phyloP scores from a whole-genome alignment of 306 rosid genomes.

The Vicia faba region DNA sequence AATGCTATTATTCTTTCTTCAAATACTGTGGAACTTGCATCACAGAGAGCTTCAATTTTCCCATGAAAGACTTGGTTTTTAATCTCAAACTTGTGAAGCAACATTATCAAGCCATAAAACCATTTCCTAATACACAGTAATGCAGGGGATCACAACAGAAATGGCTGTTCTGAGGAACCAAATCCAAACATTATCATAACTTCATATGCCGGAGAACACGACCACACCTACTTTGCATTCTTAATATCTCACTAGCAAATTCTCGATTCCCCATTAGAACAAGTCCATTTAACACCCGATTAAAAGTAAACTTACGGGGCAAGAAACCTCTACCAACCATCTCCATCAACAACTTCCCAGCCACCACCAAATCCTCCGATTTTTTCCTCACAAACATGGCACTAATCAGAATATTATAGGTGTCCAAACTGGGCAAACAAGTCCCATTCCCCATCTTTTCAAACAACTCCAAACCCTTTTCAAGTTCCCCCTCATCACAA shows the following conservation, averaged over 20 bases:
- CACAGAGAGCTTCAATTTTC: background rate
- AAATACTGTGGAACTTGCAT: background rate
- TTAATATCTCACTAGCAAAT: slow-evolving; percentile 75
- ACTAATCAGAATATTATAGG: slow-evolving; percentile 77
- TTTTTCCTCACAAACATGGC: slow-evolving; percentile 90
- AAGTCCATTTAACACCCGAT: slow-evolving; percentile 76
- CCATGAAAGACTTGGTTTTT: background rate
- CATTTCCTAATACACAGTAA: background rate
- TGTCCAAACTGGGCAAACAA: slow-evolving; percentile 84
- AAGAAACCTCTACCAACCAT: slow-evolving; percentile 82
- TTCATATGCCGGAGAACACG: slow-evolving; percentile 64
- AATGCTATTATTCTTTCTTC: background rate
- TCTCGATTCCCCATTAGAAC: slow-evolving; percentile 73
- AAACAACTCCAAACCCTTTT: slow-evolving; percentile 64
- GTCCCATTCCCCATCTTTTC: slow-evolving; percentile 64
- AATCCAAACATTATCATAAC: slow-evolving; percentile 45
- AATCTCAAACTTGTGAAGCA: slow-evolving; percentile 11
- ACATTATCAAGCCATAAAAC: background rate
- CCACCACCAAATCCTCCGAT: slow-evolving; percentile 66
- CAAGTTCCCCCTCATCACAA: slow-evolving; percentile 78
- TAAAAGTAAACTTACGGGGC: slow-evolving; percentile 73
- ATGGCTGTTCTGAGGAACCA: background rate
- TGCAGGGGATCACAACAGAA: background rate
- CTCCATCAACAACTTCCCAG: slow-evolving; percentile 83
- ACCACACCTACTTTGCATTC: slow-evolving; percentile 70